Base-by-base conservation (phyloP, 2,329 filamentous ascomycete species). In the Aureobasidium pullulans region DNA sequence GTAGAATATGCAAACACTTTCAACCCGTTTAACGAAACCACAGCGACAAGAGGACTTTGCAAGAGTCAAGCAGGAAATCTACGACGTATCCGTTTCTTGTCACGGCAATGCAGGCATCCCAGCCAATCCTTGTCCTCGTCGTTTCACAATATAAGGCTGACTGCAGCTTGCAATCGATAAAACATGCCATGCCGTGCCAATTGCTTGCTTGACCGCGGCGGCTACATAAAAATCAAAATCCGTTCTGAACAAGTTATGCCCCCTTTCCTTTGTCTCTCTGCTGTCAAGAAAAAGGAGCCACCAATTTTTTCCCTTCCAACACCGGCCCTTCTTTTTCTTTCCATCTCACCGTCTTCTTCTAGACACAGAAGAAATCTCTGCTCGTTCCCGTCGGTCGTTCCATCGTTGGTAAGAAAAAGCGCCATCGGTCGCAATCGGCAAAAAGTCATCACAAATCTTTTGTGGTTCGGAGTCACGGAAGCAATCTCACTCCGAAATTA, bases 101-200 rank as follows among this genome's bases (percentile, higher is more conserved):
- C 47, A 15, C 47, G 16, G 46, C 46, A 48, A 19, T 46, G 23
- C 43, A 31, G 10, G 28, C 29, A 3, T 47, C 29, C 42, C 42
- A 15, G 46, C 46, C n/a, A 29, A 29, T 44, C 11, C 29, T 19
- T n/a, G n/a, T 13, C 31, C 3, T 52, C 19, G 8, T 29, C 37
- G 50, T 54, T 54, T 54, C 50, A 53, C 49, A 53, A 19, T 32
- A 23, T 9, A 54, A 54, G 50, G 50, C 39, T 34, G 50, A 43
- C 10, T 40, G 7, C 43, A 37, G 32, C 7, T 31, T 8, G 37
- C 50, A 32, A 53, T 53, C 36, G 49, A 40, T 53, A 52, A 37
- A 37, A 37, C 36, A 37, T 37, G 36, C 9, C 36, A 10, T 37
- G 9, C 36, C 7, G 37, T 29, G 11, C 16, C 48, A 39, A 42